Percentiles rank a stretch among this genome's conserved stretches.
phyloP scores from a whole-genome alignment of 2,329 filamentous ascomycete species.

The Raffaelea albimanens region DNA sequence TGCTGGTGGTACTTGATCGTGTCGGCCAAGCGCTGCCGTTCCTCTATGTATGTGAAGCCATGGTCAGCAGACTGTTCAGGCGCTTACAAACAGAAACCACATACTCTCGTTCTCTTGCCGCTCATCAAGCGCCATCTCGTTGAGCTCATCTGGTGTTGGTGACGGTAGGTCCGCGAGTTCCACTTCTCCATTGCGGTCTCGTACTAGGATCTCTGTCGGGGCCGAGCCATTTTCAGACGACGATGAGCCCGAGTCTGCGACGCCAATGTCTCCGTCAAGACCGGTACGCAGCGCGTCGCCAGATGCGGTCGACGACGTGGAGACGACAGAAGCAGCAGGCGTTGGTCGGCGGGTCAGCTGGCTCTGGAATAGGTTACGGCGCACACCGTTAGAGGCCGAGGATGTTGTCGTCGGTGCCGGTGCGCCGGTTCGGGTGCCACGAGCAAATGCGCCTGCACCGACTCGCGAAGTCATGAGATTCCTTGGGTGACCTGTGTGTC shows the following conservation, averaged over 20 bases:
- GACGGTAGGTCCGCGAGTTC: slow-evolving; percentile 49
- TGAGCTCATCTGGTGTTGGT: slow-evolving; percentile 42
- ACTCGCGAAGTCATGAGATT: slow-evolving; percentile 4
- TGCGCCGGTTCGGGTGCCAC: neutral
- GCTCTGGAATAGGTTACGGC: slow-evolving; percentile 51
- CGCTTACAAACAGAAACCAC: slow-evolving; percentile 17
- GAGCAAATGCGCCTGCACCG: slow-evolving; percentile 6
- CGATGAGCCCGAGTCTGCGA: slow-evolving; percentile 6
- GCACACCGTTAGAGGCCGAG: slow-evolving; percentile 23
- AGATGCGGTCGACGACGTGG: slow-evolving; percentile 36
- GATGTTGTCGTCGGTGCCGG: neutral
- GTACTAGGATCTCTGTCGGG: slow-evolving; percentile 46
- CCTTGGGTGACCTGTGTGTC: slow-evolving; percentile 5
- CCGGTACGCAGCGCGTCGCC: slow-evolving; percentile 12
- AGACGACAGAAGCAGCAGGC: slow-evolving; percentile 26
- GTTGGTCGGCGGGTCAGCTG: slow-evolving; percentile 50
- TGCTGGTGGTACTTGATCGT: slow-evolving; percentile 53
- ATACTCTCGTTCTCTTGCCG: slow-evolving; percentile 46
- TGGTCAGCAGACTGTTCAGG: no score
- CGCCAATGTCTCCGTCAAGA: slow-evolving; percentile 23
- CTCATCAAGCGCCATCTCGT: slow-evolving; percentile 47
- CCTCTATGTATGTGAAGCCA: slow-evolving; percentile 29
- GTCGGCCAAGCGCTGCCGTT: slow-evolving; percentile 50
- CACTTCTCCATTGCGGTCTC: slow-evolving; percentile 54
- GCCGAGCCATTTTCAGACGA: neutral